Evolutionary conservation across 306 rosid genomes (phyloP).

Genomic region (Cicer judaicum): DNA sequence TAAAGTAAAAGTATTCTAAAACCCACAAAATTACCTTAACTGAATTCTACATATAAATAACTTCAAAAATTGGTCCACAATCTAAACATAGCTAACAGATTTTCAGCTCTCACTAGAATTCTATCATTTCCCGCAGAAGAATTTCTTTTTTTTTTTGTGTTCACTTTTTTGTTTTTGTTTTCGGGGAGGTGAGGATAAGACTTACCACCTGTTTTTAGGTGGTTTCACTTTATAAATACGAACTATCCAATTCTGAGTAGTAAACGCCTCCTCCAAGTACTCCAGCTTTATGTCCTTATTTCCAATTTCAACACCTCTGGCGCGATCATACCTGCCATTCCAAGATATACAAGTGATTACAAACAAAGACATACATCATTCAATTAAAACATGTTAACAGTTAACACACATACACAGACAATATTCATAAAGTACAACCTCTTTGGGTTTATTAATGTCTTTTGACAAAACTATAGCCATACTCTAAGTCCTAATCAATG

Average conservation of each 20-base stretch:
- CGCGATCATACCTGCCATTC: slow-evolving; percentile 88
- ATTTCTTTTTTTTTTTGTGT: not conserved
- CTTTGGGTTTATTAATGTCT: not conserved
- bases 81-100: slow-evolving; percentile 42
- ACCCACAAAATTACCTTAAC: slow-evolving; percentile 31
- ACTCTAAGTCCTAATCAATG: not conserved
- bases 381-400: slow-evolving; percentile 9
- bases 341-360: not conserved
- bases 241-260: slow-evolving; percentile 97
- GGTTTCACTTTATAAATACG: slow-evolving; percentile 99
- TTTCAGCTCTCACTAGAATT: slow-evolving; percentile 46
- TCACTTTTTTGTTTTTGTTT: not conserved
- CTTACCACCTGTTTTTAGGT: slow-evolving; percentile 93
- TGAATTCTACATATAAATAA: slow-evolving; percentile 50
- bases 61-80: slow-evolving; percentile 47
- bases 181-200: slow-evolving; percentile 6
- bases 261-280: slow-evolving; percentile 96
- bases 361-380: not conserved
- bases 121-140: slow-evolving; percentile 54
- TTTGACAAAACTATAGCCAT: slow-evolving; percentile 15
- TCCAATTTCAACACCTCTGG: slow-evolving; percentile 98
- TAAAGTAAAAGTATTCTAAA: not conserved
- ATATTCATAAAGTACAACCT: not conserved
- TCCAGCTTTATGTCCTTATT: slow-evolving; percentile 94
- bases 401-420: slow-evolving; percentile 1